Conservation (phyloP, 2,329 filamentous ascomycete species). For the Penicillium janthinellum region DNA sequence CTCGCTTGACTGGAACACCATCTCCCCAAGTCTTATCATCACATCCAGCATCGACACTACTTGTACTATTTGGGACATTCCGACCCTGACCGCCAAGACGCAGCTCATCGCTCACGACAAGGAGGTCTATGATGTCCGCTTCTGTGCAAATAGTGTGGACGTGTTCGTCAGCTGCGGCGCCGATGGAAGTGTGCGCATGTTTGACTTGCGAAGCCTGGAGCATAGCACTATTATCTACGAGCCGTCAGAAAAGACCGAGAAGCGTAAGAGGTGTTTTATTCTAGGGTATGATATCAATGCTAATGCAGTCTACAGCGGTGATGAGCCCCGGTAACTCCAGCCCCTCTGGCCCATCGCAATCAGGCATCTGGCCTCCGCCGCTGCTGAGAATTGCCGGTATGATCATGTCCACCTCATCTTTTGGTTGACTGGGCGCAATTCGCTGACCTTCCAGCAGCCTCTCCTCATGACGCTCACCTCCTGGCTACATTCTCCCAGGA, state of each 20-base stretch:
- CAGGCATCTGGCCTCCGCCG: conserved; percentile 60
- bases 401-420: conserved; percentile 4
- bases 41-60: conserved; percentile 99
- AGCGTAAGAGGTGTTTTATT: conserved; percentile 53
- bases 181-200: conserved; percentile 98
- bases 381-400: conserved; percentile 48
- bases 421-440: background rate
- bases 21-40: conserved; percentile 95
- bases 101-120: conserved; percentile 98
- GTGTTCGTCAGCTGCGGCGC: conserved; percentile 98
- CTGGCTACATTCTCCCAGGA: conserved; percentile 97
- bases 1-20: conserved; percentile 96
- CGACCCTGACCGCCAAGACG: conserved; percentile 94
- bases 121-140: conserved; percentile 96
- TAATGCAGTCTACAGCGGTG: conserved; percentile 31
- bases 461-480: conserved; percentile 91
- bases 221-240: conserved; percentile 99
- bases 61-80: conserved; percentile 99
- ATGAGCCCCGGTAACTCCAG: conserved; percentile 61
- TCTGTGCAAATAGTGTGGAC: conserved; percentile 97
- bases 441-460: conserved; percentile 56
- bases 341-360: conserved; percentile 68
- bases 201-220: conserved; percentile 91
- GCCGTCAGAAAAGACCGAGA: conserved; percentile 79
- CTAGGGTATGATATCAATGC: background rate